A percentile compares a stretch with the other conserved stretches of the same genome.
Evolutionary conservation across 192 early-diverging fungal genomes (phyloP).

Genomic region (Lobosporangium transversale): DNA sequence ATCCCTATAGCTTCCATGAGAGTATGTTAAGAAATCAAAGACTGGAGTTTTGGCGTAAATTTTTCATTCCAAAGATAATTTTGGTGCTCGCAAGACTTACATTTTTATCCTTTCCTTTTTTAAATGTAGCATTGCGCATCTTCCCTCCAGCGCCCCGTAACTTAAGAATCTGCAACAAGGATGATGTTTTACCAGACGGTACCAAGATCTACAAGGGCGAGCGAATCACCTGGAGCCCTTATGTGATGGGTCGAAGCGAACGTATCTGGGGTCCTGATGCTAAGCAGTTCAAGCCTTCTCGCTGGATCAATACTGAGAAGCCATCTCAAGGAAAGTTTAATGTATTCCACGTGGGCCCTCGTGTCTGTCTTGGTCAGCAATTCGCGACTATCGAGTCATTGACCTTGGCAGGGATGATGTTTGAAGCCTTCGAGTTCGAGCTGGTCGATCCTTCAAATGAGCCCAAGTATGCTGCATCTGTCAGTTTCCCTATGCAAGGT

Average conservation of each 20-base stretch:
- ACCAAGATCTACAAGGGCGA: constrained; percentile 63
- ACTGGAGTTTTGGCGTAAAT: not conserved
- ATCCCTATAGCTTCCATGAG: constrained; percentile 16
- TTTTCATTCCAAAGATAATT: too few relatives aligned
- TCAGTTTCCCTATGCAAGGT: not conserved
- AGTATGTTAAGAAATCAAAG: constrained; percentile 6
- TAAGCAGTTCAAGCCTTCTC: constrained; percentile 67
- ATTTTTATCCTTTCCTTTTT: not conserved
- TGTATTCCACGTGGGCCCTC: not conserved
- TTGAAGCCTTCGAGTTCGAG: not conserved
- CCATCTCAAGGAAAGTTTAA: constrained; percentile 1
- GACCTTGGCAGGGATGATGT: constrained; percentile 15
- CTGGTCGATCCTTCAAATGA: not conserved
- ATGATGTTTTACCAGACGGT: constrained; percentile 72
- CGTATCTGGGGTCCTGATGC: constrained; percentile 75
- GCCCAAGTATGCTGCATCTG: not conserved
- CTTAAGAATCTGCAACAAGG: constrained; percentile 58
- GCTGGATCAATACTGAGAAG: constrained; percentile 61
- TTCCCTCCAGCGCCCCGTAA: constrained; percentile 48
- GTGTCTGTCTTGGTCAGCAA: constrained; percentile 20
- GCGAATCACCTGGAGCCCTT: constrained; percentile 58
- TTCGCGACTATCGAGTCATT: constrained; percentile 48
- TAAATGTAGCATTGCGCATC: constrained; percentile 12
- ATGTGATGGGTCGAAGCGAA: constrained; percentile 62
- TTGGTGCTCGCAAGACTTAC: not conserved